Base-by-base conservation (phyloP, 2,329 filamentous ascomycete species). In the Fusarium pseudocircinatum region DNA sequence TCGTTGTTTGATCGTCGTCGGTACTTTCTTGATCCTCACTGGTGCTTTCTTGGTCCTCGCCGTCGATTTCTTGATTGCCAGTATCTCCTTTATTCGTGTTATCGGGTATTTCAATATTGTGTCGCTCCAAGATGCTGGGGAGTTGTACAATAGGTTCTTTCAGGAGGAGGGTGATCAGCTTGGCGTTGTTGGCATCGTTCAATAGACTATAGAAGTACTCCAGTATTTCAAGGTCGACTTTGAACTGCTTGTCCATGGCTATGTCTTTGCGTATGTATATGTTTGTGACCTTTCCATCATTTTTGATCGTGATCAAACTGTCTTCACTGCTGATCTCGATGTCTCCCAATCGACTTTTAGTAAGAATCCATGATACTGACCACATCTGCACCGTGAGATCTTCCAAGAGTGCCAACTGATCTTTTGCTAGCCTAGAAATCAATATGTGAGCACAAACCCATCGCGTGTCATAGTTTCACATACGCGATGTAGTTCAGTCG, bases 101-200 rank as follows among this genome's bases (percentile, higher is more conserved):
- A 14, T 28, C 24, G 5, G 43, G 18, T 7, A 46, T 0, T 28
- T 46, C 43, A 0, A 46, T 46, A 46, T 46, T 14, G 4, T 28
- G 14, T 1, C 0, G 0, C 24, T 28, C 43, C 24, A 28, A 0
- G 24, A 20, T 46, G 0, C 4, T 3, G 2, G 43, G 2, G 18
- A 46, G 18, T 20, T 46, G 24, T 2, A 2, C 18, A 20, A 28
- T 4, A 7, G 43, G 43, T 6, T 26, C 43, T 26, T 20, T 28
- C 12, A 46, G 24, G 43, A 46, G 24, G 2, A 26, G 43, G 16
- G 24, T 7, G 18, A 28, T 0, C 18, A 28, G 24, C 43, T 10
- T 8, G 12, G 7, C 7, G 15, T 24, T 3, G 14, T 43, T 15
- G 6, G 15, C 14, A 7, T 12, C 40, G 15, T 24, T 10, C 40